Evolutionary conservation across 768 basidiomycete genomes (phyloP).

Genomic region (Chlorophyllum brunneum): DNA sequence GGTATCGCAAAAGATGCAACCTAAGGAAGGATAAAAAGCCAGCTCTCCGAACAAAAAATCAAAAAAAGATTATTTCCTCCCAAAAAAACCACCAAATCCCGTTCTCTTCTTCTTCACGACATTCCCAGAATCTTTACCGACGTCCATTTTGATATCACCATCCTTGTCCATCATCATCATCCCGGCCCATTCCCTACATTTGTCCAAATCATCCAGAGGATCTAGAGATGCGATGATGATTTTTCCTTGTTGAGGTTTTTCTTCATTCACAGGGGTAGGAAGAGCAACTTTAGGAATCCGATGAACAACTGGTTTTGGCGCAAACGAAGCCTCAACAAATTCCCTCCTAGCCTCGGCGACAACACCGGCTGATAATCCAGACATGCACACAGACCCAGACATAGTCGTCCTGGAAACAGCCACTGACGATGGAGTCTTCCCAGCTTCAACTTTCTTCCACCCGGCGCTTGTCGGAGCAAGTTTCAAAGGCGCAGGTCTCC

Average conservation of each 20-base stretch:
- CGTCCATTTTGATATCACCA: conserved; percentile 82
- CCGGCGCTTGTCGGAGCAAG: conserved; percentile 21
- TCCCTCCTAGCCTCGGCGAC: conserved; percentile 18
- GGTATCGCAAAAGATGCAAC: too few species aligned
- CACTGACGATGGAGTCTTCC: background rate
- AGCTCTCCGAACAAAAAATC: background rate
- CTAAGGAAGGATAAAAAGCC: too few species aligned
- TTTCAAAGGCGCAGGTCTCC: conserved; percentile 35
- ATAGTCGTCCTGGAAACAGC: too few species aligned
- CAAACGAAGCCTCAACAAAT: conserved; percentile 31
- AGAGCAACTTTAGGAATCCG: background rate
- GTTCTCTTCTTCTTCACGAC: conserved; percentile 6
- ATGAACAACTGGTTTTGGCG: conserved; percentile 18
- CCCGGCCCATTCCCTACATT: conserved; percentile 4
- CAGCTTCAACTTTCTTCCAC: conserved; percentile 4
- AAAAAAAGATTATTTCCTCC: background rate
- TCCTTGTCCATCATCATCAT: conserved; percentile 28
- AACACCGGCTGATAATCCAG: background rate
- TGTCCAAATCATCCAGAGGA: conserved; percentile 2
- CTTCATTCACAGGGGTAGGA: background rate
- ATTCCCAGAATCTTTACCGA: conserved; percentile 39
- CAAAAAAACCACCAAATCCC: conserved; percentile 10
- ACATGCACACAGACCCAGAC: background rate
- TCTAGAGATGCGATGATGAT: conserved; percentile 8
- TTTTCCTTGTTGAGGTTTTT: conserved; percentile 2